Evolutionary conservation across 495 filamentous ascomycete species (phyloP).

Genomic region (Penicillium verhagenii): DNA sequence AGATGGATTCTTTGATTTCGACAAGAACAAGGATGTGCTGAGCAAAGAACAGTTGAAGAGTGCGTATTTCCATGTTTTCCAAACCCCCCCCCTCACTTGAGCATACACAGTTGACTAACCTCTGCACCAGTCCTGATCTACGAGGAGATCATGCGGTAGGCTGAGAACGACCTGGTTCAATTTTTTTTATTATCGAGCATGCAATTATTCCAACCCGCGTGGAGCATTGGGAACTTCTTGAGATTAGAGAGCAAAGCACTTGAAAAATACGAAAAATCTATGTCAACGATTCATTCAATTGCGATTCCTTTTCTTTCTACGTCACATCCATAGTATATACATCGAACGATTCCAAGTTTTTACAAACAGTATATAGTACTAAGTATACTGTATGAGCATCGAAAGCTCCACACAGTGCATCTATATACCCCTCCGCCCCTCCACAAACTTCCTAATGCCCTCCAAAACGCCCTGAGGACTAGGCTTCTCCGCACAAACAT

Average conservation of each 20-base stretch:
- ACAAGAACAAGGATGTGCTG: slow-evolving; percentile 98
- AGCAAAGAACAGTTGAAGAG: slow-evolving; percentile 97
- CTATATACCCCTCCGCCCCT: not conserved
- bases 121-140: slow-evolving; percentile 73
- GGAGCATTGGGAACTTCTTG: not conserved
- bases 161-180: not conserved
- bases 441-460: slow-evolving; percentile 60
- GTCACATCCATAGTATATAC: not conserved
- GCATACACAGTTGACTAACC: slow-evolving; percentile 5
- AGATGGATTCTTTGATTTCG: slow-evolving; percentile 99
- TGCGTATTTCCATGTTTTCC: slow-evolving; percentile 38
- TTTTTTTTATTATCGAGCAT: slow-evolving; percentile 13
- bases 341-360: not conserved
- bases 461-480: slow-evolving; percentile 79
- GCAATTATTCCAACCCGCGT: slow-evolving; percentile 9
- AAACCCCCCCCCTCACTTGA: not conserved
- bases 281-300: not conserved
- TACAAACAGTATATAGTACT: too few species aligned
- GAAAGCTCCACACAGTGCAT: too few species aligned
- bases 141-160: slow-evolving; percentile 97
- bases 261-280: slow-evolving; percentile 6
- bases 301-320: not conserved
- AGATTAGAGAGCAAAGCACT: not conserved
- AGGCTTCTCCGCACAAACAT: slow-evolving; percentile 80
- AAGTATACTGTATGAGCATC: not conserved